Base-by-base conservation (phyloP, 2,329 filamentous ascomycete genomes). In the Verticillium dahliae region DNA sequence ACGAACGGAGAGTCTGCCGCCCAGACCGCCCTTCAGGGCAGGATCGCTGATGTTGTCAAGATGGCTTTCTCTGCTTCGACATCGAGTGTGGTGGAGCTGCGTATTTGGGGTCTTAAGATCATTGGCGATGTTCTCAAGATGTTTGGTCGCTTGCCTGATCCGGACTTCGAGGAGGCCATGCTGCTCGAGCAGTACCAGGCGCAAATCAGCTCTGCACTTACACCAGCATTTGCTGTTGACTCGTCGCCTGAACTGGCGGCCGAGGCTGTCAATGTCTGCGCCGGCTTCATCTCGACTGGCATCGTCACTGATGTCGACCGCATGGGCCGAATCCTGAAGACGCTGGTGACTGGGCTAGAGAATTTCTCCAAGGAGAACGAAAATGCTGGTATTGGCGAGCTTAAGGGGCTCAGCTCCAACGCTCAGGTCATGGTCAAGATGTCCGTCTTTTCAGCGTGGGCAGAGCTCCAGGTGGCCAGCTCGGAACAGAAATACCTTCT, bases 381-480 rank as follows among this genome's bases (percentile, higher is more conserved):
- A 68, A 90, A 89, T 54, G 91, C 90, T 0, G 87, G 91, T 27
- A 98, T 99, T 71, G 95, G 95, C 15, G 96, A 99, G 67, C 81
- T 99, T 6, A 92, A 91, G 74, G 92, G 91, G 0, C 85, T 99
- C 18, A 97, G 93, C 71, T 92, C 94, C 1, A 99, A 99, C 72
- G 94, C 95, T 0, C 91, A 96, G 71, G 92, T 97, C 57, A 99
- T 99, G 95, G 92, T 99, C 61, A 97, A 96, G 75, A 95, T 98
- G 85, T 90, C 95, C 0, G 90, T 99, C 1, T 96, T 97, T 74
- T 95, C 94, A 1, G 95, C 94, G 1, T 99, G 95, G 95, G 96
- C 95, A 4, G 92, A 97, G 72, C 82, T 99, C 37, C 95, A 99
- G 75, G 93, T 99, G 65, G 92, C 95, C 33, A 98, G 94, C 75